Evolutionary conservation across 345 rosid genomes (phyloP).

Genomic region (Populus deltoides): DNA sequence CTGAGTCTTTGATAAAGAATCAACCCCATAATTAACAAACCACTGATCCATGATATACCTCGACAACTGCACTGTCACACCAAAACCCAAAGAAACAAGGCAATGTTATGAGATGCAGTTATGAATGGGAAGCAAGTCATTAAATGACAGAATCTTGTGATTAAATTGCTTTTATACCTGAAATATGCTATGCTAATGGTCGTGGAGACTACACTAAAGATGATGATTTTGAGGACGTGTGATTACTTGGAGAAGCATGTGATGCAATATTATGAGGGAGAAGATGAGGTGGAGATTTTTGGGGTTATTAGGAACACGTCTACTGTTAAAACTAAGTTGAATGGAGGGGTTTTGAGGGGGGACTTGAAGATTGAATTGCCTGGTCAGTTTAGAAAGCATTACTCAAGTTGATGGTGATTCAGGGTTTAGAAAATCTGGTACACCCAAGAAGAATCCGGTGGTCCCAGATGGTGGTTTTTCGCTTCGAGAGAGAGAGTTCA

Average conservation of each 20-base stretch:
- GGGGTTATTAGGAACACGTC: not conserved
- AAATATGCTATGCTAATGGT: conserved; percentile 14
- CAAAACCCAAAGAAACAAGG: conserved; percentile 28
- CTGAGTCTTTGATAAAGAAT: conserved; percentile 43
- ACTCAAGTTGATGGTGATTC: conserved; percentile 38
- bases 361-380: conserved; percentile 70
- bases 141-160: conserved; percentile 16
- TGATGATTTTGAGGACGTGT: conserved; percentile 27
- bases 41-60: conserved; percentile 54
- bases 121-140: conserved; percentile 13
- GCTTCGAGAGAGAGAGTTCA: conserved; percentile 46
- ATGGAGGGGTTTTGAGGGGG: conserved; percentile 53
- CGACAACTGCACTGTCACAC: conserved; percentile 35
- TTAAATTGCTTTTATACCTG: conserved; percentile 9
- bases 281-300: conserved; percentile 40
- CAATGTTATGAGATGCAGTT: not conserved
- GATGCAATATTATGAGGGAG: conserved; percentile 28
- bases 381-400: conserved; percentile 43
- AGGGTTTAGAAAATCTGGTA: conserved; percentile 24
- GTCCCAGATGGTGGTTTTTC: conserved; percentile 32
- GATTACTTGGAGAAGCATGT: conserved; percentile 26
- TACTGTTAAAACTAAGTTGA: conserved; percentile 30
- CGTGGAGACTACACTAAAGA: conserved; percentile 34
- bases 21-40: conserved; percentile 31
- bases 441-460: conserved; percentile 34